Evolutionary conservation across 108 stramenopile genomes (phyloP), one percentile per base, ranked within the genome.

Genomic region (Nitzschia sp.): DNA sequence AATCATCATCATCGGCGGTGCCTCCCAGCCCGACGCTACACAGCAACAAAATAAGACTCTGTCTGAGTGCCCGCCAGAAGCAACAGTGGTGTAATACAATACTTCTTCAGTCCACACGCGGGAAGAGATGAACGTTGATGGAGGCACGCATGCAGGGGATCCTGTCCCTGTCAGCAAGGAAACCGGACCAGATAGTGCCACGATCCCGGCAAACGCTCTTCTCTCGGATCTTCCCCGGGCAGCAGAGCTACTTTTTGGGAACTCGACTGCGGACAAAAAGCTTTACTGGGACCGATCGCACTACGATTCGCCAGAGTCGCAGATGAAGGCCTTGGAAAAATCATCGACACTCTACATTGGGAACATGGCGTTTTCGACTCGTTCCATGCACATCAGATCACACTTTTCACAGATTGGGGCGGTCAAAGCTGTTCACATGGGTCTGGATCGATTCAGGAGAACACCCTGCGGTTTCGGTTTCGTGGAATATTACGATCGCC

Each of bases 391-490:
- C 62, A 76, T 99, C 19, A 65, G 69, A 44, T 81, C 90, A n/a
- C 84, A 88, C 36, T 98, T 99, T 69, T 82, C 78, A 11, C 75
- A 80, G 55, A 70, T 96, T 38, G 98, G 98, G 4, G 87, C 89
- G n/a, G 91, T 98, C 23, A 61, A 79, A 26, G 61, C 75, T 8
- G 80, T 99, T 5, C 85, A 94, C 45, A 83, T 99, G 93, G 98
- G 98, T n/a, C 69, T 98, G 45, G 90, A 99, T 83, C 67, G 93
- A 13, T 53, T 78, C 48, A 77, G 73, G 28, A 87, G 85, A 53
- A 93, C 85, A 1, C 98, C 97, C 15, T 98, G 96, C 61, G 97
- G 98, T 6, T 98, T 99, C 79, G 90, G 89, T 41, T 99, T 99
- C 66, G 94, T 98, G 44, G 89, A 97, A 68, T 99, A 90, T 53